Evolutionary conservation across 306 rosid species (phyloP).

Genomic region (Lathyrus tuberosus): DNA sequence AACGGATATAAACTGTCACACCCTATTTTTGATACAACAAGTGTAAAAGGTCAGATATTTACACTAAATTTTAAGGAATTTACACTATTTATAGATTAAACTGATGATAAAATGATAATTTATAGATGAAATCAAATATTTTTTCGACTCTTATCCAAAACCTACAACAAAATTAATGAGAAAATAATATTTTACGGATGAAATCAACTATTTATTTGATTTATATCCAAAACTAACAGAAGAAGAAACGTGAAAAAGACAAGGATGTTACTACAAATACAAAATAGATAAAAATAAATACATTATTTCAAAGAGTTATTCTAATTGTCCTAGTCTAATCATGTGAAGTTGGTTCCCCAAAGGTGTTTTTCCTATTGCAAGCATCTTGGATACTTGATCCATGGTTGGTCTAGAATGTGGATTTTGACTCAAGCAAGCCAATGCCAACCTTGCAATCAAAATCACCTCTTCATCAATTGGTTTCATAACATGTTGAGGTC

Average conservation of each 20-base stretch:
- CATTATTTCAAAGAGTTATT: constrained; percentile 3
- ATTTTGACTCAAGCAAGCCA: constrained; percentile 29
- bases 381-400: constrained; percentile 33
- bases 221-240: not conserved
- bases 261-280: not conserved
- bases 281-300: too few relatives aligned
- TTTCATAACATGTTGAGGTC: constrained; percentile 11
- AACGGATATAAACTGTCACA: too few relatives aligned
- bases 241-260: not conserved
- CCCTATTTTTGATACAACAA: too few relatives aligned
- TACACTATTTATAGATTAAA: too few relatives aligned
- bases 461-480: constrained; percentile 13
- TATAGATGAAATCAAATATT: too few relatives aligned
- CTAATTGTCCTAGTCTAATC: constrained; percentile 37
- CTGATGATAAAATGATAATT: too few relatives aligned
- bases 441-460: constrained; percentile 34
- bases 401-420: constrained; percentile 36
- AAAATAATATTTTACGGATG: too few relatives aligned
- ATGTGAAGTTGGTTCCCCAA: not conserved
- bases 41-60: too few relatives aligned
- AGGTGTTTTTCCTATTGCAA: constrained; percentile 26
- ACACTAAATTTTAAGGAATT: too few relatives aligned
- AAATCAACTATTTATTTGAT: not conserved
- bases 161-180: too few relatives aligned
- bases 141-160: not conserved